phyloP scores from a whole-genome alignment of 2,329 filamentous ascomycete species.

The Chalara sp. region DNA sequence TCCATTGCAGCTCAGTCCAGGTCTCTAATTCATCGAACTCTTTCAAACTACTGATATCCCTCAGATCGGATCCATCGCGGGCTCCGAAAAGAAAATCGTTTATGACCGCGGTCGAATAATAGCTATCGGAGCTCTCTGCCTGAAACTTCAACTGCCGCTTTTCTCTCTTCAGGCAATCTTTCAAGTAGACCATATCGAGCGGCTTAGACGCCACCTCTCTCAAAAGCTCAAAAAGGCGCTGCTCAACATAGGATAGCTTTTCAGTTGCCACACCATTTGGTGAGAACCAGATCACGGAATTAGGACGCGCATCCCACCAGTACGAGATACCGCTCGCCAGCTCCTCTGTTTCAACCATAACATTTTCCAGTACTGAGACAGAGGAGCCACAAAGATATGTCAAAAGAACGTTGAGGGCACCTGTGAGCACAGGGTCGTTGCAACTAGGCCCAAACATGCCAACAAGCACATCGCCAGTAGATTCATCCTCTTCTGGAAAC shows the following conservation, averaged over 20 bases:
- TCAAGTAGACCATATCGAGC: conserved; percentile 84
- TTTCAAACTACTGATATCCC: conserved; percentile 45
- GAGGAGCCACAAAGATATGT: conserved; percentile 90
- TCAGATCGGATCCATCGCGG: conserved; percentile 72
- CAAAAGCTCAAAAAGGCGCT: conserved; percentile 77
- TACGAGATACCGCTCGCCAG: conserved; percentile 81
- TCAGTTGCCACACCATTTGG: conserved; percentile 82
- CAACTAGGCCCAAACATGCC: conserved; percentile 83
- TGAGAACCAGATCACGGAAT: conserved; percentile 78
- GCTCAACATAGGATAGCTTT: conserved; percentile 76
- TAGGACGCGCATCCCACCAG: conserved; percentile 71
- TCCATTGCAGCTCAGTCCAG: conserved; percentile 84
- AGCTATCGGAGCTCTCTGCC: conserved; percentile 72
- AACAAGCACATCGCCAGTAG: conserved; percentile 79
- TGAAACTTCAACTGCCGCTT: conserved; percentile 75
- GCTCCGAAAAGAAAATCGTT: conserved; percentile 87
- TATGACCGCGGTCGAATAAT: conserved; percentile 81
- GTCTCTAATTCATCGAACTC: conserved; percentile 64
- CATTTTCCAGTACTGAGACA: conserved; percentile 84
- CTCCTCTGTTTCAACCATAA: conserved; percentile 87
- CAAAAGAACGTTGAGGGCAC: conserved; percentile 72
- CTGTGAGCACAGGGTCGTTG: conserved; percentile 59
- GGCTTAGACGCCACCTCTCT: conserved; percentile 73
- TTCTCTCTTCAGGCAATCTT: conserved; percentile 78
- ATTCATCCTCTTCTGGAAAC: conserved; percentile 96